Base-by-base conservation (phyloP, 345 rosid genomes). In the Turritis glabra region DNA sequence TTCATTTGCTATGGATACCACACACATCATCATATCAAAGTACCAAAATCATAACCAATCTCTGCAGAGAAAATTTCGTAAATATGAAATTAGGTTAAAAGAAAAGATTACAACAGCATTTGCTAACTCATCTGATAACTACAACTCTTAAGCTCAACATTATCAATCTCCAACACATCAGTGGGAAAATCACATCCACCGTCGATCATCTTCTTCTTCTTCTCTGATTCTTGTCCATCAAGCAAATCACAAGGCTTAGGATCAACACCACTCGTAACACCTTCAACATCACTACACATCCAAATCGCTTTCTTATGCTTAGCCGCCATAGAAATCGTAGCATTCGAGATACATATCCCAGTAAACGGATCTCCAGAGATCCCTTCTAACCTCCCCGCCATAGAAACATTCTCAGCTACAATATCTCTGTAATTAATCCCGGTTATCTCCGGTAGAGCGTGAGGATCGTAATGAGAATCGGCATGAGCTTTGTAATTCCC, bases 281-380 rank as follows among this genome's bases (percentile, higher is more conserved):
- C 97, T 29, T 67, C 22, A 13, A 91, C 73, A 47, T 84, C 76
- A 0, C 88, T 85, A 80, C 97, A 91, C 77, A 85, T 89, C 95
- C 97, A 89, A 22, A 74, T 81, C 19, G 50, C 64, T 29, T 84
- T 52, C 76, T 80, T 76, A 2, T 84, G 83, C 29, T 84, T 77
- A 35, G 54, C 33, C 21, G 82, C 76, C 83, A 91, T 67, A 1
- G 41, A 19, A 8, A 91, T 85, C 0, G 83, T 79, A 17, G 80
- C 88, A 64, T 86, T 86, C 4, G 92, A 90, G 0, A 90, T 83
- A 79, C 97, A 87, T n/a, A 89, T 84, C 30, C 85, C 87, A 2
- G 78, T 87, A 46, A 89, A 79, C 0, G 80, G 76, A 50, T 81
- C 79, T 1, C 76, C 75, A 2, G 75, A 41, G 46, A 86, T 77